Conservation (phyloP, 2,329 filamentous ascomycete genomes). For the Phaeosphaeriaceae sp. region DNA sequence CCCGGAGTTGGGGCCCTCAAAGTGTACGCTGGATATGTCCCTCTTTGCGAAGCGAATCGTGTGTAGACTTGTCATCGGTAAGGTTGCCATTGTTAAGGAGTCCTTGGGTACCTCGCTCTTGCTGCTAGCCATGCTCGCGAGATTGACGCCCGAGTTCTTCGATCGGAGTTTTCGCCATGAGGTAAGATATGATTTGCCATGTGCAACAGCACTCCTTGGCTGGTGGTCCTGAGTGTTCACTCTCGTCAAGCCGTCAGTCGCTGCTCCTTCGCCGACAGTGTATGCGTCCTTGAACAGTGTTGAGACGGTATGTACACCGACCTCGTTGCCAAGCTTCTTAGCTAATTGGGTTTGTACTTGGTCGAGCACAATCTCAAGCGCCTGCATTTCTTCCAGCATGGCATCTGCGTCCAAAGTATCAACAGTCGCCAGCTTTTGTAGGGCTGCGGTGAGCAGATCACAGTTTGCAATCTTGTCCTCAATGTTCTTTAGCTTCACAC, state of each 20-base stretch:
- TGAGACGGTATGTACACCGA: constrained; percentile 79
- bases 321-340: constrained; percentile 91
- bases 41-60: constrained; percentile 75
- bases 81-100: constrained; percentile 59
- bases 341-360: constrained; percentile 77
- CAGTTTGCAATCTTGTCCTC: constrained; percentile 95
- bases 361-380: constrained; percentile 83
- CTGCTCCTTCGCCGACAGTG: constrained; percentile 39
- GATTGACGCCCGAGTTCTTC: constrained; percentile 75
- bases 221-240: constrained; percentile 40
- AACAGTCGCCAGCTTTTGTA: constrained; percentile 81
- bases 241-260: constrained; percentile 32
- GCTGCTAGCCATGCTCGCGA: constrained; percentile 54
- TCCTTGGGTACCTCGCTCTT: constrained; percentile 58
- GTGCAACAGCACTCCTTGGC: constrained; percentile 42
- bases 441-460: constrained; percentile 85
- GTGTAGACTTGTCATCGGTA: constrained; percentile 74
- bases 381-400: constrained; percentile 91
- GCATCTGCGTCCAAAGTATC: constrained; percentile 92
- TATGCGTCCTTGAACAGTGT: constrained; percentile 75
- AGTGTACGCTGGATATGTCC: constrained; percentile 71
- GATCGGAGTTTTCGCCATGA: constrained; percentile 90
- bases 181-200: constrained; percentile 75
- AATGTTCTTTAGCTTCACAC: constrained; percentile 86
- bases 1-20: constrained; percentile 81